Evolutionary conservation across 768 basidiomycete genomes (phyloP).

Genomic region (Gloeopeniophorella convolvens): DNA sequence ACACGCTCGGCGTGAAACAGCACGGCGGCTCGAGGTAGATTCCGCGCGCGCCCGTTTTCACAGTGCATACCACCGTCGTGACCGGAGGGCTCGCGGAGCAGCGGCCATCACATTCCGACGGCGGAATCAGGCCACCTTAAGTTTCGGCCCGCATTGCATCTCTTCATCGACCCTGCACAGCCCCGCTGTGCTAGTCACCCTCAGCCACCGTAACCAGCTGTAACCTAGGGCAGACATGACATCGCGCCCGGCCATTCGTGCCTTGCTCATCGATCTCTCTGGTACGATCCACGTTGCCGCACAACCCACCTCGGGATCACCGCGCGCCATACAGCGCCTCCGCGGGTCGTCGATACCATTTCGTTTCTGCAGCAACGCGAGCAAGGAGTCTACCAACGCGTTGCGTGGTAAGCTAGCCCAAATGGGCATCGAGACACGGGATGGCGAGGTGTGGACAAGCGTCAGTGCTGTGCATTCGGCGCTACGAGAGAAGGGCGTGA

Average conservation of each 20-base stretch:
- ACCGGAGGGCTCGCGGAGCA: too few relatives aligned
- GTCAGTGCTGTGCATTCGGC: conserved; percentile 49
- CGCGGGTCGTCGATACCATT: conserved; percentile 33
- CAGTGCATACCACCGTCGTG: too few relatives aligned
- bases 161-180: neutral
- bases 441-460: conserved; percentile 54
- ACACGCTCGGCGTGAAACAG: too few relatives aligned
- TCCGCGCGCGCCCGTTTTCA: too few relatives aligned
- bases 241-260: conserved; percentile 37
- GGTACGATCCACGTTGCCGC: conserved; percentile 57
- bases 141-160: neutral
- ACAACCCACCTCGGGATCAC: conserved; percentile 42
- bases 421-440: conserved; percentile 44
- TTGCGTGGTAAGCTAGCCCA: conserved; percentile 37
- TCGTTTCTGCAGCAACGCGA: conserved; percentile 62
- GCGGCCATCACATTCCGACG: too few relatives aligned
- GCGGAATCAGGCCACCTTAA: too few relatives aligned
- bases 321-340: conserved; percentile 35
- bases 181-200: neutral
- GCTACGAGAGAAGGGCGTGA: conserved; percentile 36
- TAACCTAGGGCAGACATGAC: neutral
- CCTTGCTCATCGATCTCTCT: conserved; percentile 59
- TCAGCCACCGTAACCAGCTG: neutral
- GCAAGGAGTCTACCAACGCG: conserved; percentile 49
- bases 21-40: too few relatives aligned